Evolutionary conservation across 352 stramenopile genomes (phyloP).

Genomic region (Phytophthora tubulina): DNA sequence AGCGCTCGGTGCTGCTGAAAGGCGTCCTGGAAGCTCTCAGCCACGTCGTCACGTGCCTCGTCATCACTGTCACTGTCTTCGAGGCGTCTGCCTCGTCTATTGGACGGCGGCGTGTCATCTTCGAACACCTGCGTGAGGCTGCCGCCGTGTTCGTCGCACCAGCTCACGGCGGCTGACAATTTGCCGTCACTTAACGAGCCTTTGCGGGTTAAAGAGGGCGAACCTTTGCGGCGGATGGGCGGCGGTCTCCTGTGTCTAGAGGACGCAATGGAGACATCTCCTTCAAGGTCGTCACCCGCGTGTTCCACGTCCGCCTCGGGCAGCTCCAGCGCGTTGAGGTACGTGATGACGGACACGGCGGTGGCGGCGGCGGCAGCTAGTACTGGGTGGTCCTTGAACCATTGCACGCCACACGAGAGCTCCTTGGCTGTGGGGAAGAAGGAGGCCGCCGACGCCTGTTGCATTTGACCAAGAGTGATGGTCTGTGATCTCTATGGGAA

Average conservation of each 20-base stretch:
- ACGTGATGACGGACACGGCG: conserved; percentile 87
- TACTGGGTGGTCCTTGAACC: conserved; percentile 89
- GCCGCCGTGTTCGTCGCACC: conserved; percentile 84
- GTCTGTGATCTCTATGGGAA: not conserved
- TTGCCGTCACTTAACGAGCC: conserved; percentile 49
- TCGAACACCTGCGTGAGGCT: conserved; percentile 85
- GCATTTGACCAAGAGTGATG: conserved; percentile 37
- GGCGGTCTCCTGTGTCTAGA: conserved; percentile 1
- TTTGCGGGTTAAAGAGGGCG: conserved; percentile 32
- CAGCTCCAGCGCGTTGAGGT: conserved; percentile 66
- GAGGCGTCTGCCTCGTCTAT: not conserved
- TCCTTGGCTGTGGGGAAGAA: conserved; percentile 91
- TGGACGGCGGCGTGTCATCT: conserved; percentile 27
- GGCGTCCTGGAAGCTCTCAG: conserved; percentile 23
- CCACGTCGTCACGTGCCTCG: conserved; percentile 37
- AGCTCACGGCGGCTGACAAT: conserved; percentile 75
- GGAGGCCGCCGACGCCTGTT: conserved; percentile 53
- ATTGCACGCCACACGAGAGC: conserved; percentile 83
- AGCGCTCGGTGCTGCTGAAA: conserved; percentile 30
- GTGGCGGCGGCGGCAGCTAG: conserved; percentile 80
- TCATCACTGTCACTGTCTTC: conserved; percentile 50
- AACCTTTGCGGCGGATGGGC: conserved; percentile 30
- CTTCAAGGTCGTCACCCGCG: conserved; percentile 1
- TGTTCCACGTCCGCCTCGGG: conserved; percentile 18
- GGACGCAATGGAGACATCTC: not conserved